These are phyloP conservation scores for Apiospora koreana DNA, from an alignment of 2,329 filamentous ascomycete genomes.

Conservation along the genomic window DNA sequence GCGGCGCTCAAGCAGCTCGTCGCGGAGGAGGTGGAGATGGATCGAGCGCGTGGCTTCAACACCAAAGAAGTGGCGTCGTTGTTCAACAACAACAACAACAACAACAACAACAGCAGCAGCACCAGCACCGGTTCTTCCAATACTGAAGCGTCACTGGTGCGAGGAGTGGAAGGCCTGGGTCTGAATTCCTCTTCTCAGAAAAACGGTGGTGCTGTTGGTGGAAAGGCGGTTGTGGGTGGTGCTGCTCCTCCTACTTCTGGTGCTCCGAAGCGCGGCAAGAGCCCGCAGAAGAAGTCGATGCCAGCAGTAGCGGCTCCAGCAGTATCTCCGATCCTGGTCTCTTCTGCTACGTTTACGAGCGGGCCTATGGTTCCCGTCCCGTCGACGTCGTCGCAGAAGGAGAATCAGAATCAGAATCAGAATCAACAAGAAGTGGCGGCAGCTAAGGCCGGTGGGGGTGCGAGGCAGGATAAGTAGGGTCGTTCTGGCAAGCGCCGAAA, in stretches of 20 bases:
- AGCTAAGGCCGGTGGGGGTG: background rate
- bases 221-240: background rate
- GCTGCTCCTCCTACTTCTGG: too few relatives aligned
- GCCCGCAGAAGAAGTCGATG: background rate
- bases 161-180: background rate
- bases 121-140: background rate
- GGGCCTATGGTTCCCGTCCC: background rate
- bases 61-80: background rate
- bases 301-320: background rate
- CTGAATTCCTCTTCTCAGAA: background rate
- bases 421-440: background rate
- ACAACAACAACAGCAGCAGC: background rate
- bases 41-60: constrained; percentile 15
- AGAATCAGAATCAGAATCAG: background rate
- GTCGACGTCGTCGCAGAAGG: background rate
- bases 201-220: background rate
- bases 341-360: background rate
- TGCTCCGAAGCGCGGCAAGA: background rate
- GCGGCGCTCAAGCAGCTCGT: constrained; percentile 28
- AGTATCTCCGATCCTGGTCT: background rate
- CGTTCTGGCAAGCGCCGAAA: constrained; percentile 11
- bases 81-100: background rate
- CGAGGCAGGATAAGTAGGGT: constrained; percentile 11
- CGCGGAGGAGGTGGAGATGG: constrained; percentile 24
- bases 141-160: background rate